These are phyloP conservation scores for Clitopilus hobsonii DNA, from an alignment of 768 basidiomycete species.

Conservation along the genomic window DNA sequence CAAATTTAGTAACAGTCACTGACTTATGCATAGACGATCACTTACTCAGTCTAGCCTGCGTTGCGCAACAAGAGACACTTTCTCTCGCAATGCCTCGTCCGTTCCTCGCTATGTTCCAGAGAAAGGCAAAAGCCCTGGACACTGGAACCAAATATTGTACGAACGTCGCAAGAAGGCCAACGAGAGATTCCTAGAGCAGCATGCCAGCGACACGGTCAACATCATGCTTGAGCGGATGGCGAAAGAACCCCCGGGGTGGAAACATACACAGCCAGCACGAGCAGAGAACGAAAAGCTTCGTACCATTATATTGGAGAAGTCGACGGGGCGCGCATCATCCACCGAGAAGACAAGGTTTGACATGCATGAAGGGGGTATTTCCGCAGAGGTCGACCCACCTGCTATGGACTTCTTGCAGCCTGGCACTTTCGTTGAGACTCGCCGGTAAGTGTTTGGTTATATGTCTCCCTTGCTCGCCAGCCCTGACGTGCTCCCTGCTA, in stretches of 20 bases:
- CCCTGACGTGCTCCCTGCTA: conserved; percentile 15
- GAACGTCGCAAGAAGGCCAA: too few relatives aligned
- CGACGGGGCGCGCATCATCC: conserved; percentile 6
- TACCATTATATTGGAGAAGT: conserved; percentile 8
- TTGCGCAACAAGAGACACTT: not conserved
- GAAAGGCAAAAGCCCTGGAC: too few relatives aligned
- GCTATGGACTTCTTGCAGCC: conserved; percentile 20
- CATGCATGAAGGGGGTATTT: conserved; percentile 5
- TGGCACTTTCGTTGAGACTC: conserved; percentile 50
- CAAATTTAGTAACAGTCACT: not conserved
- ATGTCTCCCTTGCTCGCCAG: conserved; percentile 4
- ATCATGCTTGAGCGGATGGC: conserved; percentile 29
- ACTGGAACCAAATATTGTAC: too few relatives aligned
- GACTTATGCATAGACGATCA: not conserved
- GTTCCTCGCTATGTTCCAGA: not conserved
- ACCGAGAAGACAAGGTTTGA: conserved; percentile 12
- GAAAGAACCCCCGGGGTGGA: conserved; percentile 29
- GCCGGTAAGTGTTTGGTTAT: conserved; percentile 34
- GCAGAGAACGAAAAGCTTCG: conserved; percentile 30
- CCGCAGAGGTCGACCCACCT: conserved; percentile 9
- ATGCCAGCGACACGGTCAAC: too few relatives aligned
- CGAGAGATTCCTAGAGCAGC: too few relatives aligned
- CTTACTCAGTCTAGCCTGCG: not conserved
- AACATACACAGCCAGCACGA: conserved; percentile 30
- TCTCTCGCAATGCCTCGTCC: not conserved